Evolutionary conservation across 352 stramenopile species (phyloP).

Genomic region (Globisporangium paroecandrum): DNA sequence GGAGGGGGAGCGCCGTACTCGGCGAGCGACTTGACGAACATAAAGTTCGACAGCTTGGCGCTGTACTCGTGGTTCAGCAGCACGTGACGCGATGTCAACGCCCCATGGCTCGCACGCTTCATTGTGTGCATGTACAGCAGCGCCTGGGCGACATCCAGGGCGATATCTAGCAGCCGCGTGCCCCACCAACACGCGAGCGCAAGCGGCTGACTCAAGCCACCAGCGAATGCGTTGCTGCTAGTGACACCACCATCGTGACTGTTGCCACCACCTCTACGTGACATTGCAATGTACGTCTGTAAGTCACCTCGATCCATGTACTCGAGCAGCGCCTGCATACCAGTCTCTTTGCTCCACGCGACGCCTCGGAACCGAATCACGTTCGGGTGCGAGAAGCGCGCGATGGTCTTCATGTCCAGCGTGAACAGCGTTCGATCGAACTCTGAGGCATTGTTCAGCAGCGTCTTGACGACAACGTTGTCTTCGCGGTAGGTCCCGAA

Average conservation of each 20-base stretch:
- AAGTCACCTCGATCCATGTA: conserved; percentile 31
- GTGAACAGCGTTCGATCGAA: conserved; percentile 26
- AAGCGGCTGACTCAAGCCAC: conserved; percentile 1
- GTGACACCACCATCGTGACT: conserved; percentile 13
- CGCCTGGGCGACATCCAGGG: conserved; percentile 22
- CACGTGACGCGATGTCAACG: conserved; percentile 31
- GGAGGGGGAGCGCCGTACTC: conserved; percentile 18
- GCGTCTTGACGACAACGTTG: conserved; percentile 14
- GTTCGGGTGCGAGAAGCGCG: conserved; percentile 23
- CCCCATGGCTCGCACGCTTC: conserved; percentile 42
- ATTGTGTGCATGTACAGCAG: conserved; percentile 33
- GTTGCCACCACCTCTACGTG: neutral
- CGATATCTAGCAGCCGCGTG: conserved; percentile 15
- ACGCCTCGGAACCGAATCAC: conserved; percentile 25
- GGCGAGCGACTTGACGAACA: neutral
- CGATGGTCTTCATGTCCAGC: conserved; percentile 16
- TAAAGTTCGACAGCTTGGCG: conserved; percentile 26
- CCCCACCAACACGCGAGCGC: conserved; percentile 18
- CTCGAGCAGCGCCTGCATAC: conserved; percentile 24
- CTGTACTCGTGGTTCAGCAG: conserved; percentile 23
- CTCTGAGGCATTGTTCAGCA: neutral
- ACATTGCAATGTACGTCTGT: conserved; percentile 18
- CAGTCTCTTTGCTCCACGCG: conserved; percentile 15
- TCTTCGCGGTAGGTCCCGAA: conserved; percentile 28
- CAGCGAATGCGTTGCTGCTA: neutral